Percentiles rank a stretch among this genome's conserved stretches.
Evolutionary conservation across 495 filamentous ascomycete species (phyloP).

Genomic region (Penicillium pulvis): DNA sequence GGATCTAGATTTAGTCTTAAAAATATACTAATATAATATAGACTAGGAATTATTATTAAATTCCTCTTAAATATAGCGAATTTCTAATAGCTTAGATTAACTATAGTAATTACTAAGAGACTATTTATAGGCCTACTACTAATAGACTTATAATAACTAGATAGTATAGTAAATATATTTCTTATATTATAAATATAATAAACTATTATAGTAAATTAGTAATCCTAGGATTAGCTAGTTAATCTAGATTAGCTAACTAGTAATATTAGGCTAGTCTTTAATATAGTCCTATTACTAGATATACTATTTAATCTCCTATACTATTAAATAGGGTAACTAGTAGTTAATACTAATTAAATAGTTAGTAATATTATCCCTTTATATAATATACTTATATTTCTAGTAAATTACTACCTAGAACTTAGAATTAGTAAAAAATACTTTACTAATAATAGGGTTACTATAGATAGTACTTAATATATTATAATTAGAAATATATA

Average conservation of each 20-base stretch:
- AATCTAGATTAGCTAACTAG: background rate
- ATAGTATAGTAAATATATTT: no score
- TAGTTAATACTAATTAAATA: background rate
- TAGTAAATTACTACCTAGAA: background rate
- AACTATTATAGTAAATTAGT: background rate
- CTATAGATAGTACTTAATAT: no score
- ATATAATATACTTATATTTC: background rate
- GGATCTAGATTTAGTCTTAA: background rate
- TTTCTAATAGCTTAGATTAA: background rate
- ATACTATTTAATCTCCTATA: background rate
- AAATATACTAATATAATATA: background rate
- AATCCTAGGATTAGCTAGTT: background rate
- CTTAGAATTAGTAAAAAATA: background rate
- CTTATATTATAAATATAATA: background rate
- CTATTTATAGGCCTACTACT: background rate
- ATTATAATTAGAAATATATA: no score
- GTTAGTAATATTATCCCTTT: background rate
- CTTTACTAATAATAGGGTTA: no score
- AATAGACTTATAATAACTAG: background rate
- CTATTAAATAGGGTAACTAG: background rate
- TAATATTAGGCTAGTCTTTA: background rate
- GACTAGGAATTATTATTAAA: no score
- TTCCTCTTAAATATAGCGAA: no score
- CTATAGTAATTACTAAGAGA: background rate
- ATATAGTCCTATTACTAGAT: conserved; percentile 2